A percentile compares a stretch with the other conserved stretches of the same genome.
Evolutionary conservation across 108 stramenopile genomes (phyloP).

Genomic region (Fragilaria radians): DNA sequence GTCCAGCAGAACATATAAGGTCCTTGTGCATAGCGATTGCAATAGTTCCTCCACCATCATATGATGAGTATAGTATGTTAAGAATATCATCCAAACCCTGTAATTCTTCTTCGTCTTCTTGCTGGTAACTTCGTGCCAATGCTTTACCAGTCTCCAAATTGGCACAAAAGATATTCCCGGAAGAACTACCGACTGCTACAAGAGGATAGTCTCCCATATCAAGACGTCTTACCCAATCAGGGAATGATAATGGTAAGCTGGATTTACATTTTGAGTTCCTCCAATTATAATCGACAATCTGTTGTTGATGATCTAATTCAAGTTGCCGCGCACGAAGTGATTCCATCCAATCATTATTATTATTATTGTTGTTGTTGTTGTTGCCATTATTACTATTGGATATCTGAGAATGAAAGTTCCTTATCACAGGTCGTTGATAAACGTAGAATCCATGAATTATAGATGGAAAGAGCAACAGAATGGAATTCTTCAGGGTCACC

Average conservation of each 20-base stretch:
- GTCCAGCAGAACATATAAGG: slow-evolving; percentile 12
- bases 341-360: slow-evolving; percentile 8
- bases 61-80: slow-evolving; percentile 12
- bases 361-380: too few species aligned
- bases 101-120: slow-evolving; percentile 4
- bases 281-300: slow-evolving; percentile 21
- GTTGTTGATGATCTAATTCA: not conserved
- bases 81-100: slow-evolving; percentile 8
- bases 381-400: too few species aligned
- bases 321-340: slow-evolving; percentile 4
- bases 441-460: too few species aligned
- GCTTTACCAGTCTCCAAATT: slow-evolving; percentile 43
- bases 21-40: slow-evolving; percentile 12
- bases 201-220: slow-evolving; percentile 57
- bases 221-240: slow-evolving; percentile 72
- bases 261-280: slow-evolving; percentile 18
- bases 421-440: too few species aligned
- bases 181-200: slow-evolving; percentile 56
- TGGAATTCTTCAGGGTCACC: too few species aligned
- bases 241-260: slow-evolving; percentile 18
- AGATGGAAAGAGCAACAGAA: too few species aligned
- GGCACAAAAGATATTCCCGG: slow-evolving; percentile 44
- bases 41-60: slow-evolving; percentile 25
- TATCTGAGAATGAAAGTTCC: too few species aligned
- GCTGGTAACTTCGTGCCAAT: slow-evolving; percentile 4